Percentiles rank a stretch among this genome's conserved stretches.
These are phyloP conservation scores for Leccinum subgranulosum DNA, from an alignment of 768 basidiomycete species.

Conservation along the genomic window DNA sequence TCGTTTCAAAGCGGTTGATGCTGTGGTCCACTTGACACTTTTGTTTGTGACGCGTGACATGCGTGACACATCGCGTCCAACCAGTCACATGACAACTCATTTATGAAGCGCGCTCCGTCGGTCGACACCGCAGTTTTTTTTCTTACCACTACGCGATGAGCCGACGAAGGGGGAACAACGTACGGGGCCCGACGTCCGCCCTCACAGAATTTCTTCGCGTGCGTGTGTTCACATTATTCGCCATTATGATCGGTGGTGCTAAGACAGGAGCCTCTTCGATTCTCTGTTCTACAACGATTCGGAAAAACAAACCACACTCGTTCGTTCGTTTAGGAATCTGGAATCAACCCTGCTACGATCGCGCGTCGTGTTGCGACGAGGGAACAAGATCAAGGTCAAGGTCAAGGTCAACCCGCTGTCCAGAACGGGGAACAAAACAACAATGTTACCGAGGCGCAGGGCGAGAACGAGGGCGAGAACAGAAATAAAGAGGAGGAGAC, in stretches of 20 bases:
- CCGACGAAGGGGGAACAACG: conserved; percentile 45
- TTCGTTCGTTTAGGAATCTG: conserved; percentile 40
- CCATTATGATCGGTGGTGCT: not conserved
- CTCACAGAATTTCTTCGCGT: conserved; percentile 80
- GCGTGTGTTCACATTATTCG: conserved; percentile 14
- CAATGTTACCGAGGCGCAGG: conserved; percentile 12
- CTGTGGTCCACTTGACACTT: too few species aligned
- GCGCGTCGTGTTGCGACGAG: conserved; percentile 36
- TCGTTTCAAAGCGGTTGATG: too few species aligned
- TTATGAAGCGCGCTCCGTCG: not conserved
- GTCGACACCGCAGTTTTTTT: conserved; percentile 6
- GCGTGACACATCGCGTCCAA: not conserved
- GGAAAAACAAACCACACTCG: not conserved
- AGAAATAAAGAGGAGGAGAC: not conserved
- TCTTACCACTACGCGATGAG: conserved; percentile 23
- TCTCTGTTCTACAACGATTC: conserved; percentile 18
- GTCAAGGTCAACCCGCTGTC: conserved; percentile 30
- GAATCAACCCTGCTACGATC: conserved; percentile 45
- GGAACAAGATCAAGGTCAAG: conserved; percentile 29
- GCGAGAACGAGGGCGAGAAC: conserved; percentile 8
- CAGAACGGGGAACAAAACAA: conserved; percentile 10
- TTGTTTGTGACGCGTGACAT: not conserved
- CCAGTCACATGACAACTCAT: not conserved
- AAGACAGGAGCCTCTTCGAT: not conserved
- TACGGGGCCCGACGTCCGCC: conserved; percentile 80